These are phyloP conservation scores for Digitaria exilis DNA, from an alignment of 202 grass and related monocot genomes.

Conservation along the genomic window DNA sequence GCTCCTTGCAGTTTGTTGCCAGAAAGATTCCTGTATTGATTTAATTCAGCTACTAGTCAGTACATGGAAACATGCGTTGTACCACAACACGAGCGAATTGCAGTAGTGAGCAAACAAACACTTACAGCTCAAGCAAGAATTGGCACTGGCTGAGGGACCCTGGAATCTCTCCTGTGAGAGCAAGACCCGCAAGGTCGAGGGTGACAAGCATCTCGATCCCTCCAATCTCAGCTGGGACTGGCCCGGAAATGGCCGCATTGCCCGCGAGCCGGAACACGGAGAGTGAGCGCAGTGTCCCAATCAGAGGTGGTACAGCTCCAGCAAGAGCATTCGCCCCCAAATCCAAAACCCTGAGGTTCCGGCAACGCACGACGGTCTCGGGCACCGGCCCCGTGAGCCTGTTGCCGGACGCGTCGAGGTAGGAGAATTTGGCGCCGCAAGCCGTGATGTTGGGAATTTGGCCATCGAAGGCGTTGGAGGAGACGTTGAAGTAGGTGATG, in stretches of 20 bases:
- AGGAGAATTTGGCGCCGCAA: conserved; percentile 58
- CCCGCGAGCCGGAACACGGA: conserved; percentile 60
- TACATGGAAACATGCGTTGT: neutral
- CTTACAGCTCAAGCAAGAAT: conserved; percentile 94
- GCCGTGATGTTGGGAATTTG: conserved; percentile 58
- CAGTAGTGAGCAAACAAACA: conserved; percentile 14
- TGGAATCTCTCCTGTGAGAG: conserved; percentile 76
- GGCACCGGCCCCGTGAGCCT: conserved; percentile 60
- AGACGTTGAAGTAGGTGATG: conserved; percentile 96
- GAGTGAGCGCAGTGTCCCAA: conserved; percentile 72
- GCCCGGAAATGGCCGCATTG: conserved; percentile 57
- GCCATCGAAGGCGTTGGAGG: conserved; percentile 81
- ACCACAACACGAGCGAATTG: neutral
- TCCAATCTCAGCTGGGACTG: conserved; percentile 67
- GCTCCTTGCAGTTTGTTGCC: conserved; percentile 73
- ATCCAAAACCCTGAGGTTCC: conserved; percentile 66
- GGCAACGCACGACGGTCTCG: conserved; percentile 56
- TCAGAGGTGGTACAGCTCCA: conserved; percentile 58
- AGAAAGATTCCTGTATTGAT: conserved; percentile 69
- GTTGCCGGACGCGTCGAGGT: conserved; percentile 81
- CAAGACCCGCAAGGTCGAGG: conserved; percentile 72
- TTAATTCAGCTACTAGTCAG: conserved; percentile 43
- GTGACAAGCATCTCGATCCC: conserved; percentile 76
- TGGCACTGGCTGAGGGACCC: conserved; percentile 64
- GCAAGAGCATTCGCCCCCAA: conserved; percentile 71